phyloP scores from a whole-genome alignment of 331 rosid species.

The Rosa hybrid region DNA sequence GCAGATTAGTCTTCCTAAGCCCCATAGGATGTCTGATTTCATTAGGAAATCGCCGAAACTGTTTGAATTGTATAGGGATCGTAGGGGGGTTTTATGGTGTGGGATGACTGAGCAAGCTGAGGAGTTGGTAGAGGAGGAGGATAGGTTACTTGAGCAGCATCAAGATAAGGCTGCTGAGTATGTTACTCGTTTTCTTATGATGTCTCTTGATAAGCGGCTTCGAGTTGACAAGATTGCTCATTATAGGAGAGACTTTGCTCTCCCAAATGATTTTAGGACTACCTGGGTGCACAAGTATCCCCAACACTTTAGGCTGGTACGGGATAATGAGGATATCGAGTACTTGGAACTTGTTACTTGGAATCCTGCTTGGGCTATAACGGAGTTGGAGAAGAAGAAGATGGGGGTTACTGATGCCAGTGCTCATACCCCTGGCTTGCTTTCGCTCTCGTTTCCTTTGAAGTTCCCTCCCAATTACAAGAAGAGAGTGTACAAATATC shows the following conservation, averaged over 20 bases:
- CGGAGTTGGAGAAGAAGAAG: constrained; percentile 74
- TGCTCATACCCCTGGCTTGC: constrained; percentile 53
- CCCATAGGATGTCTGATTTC: constrained; percentile 67
- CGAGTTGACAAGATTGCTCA: constrained; percentile 77
- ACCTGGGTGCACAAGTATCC: constrained; percentile 72
- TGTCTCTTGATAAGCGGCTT: constrained; percentile 70
- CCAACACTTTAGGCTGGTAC: constrained; percentile 51
- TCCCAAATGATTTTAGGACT: constrained; percentile 67
- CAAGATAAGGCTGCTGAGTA: constrained; percentile 47
- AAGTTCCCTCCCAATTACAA: constrained; percentile 72
- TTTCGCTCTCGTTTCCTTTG: constrained; percentile 65
- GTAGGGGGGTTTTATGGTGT: constrained; percentile 62
- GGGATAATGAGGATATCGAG: constrained; percentile 50
- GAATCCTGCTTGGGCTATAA: constrained; percentile 77
- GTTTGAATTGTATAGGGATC: constrained; percentile 67
- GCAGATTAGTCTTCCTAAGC: constrained; percentile 77
- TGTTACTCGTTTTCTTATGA: constrained; percentile 55
- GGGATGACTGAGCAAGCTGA: constrained; percentile 71
- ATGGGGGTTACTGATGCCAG: constrained; percentile 28
- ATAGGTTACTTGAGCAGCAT: constrained; percentile 42
- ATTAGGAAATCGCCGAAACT: constrained; percentile 65
- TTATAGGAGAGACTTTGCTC: constrained; percentile 72
- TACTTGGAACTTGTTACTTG: constrained; percentile 77
- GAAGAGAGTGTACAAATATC: constrained; percentile 51
- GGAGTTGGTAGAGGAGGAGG: constrained; percentile 56